A percentile compares a stretch with the other conserved stretches of the same genome.
phyloP scores from a whole-genome alignment of 768 basidiomycete genomes.

The Trichaptum fuscoviolaceum region DNA sequence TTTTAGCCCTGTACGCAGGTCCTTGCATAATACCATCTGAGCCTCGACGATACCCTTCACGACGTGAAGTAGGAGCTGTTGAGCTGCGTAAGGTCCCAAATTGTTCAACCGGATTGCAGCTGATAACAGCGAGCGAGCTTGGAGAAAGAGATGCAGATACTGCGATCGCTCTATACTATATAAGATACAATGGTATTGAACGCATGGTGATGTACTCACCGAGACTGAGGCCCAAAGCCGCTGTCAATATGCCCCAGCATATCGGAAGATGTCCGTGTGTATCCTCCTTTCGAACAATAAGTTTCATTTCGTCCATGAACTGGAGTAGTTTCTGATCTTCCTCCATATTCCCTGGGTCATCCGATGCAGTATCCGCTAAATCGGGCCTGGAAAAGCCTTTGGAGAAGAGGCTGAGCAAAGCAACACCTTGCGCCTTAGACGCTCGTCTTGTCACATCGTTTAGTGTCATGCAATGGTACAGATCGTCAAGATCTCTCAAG shows the following conservation, averaged over 20 bases:
- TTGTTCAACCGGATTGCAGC: slow-evolving; percentile 89
- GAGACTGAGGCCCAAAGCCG: slow-evolving; percentile 64
- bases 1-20: slow-evolving; percentile 43
- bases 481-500: slow-evolving; percentile 57
- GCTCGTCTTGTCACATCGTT: slow-evolving; percentile 88
- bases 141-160: slow-evolving; percentile 89
- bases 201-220: slow-evolving; percentile 36
- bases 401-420: slow-evolving; percentile 82
- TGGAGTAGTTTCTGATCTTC: slow-evolving; percentile 18
- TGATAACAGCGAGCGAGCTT: slow-evolving; percentile 84
- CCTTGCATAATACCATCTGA: slow-evolving; percentile 40
- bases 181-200: background rate
- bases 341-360: slow-evolving; percentile 21
- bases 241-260: slow-evolving; percentile 87
- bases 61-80: slow-evolving; percentile 77
- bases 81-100: slow-evolving; percentile 88
- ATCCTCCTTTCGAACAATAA: slow-evolving; percentile 55
- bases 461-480: slow-evolving; percentile 82
- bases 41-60: slow-evolving; percentile 61
- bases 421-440: slow-evolving; percentile 87
- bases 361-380: slow-evolving; percentile 11
- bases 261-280: slow-evolving; percentile 80
- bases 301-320: slow-evolving; percentile 67
- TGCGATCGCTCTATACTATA: slow-evolving; percentile 62
- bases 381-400: slow-evolving; percentile 67